A percentile compares a stretch with the other conserved stretches of the same genome.
Conservation (phyloP, 2,329 filamentous ascomycete species). For the Botrytis fabae region DNA sequence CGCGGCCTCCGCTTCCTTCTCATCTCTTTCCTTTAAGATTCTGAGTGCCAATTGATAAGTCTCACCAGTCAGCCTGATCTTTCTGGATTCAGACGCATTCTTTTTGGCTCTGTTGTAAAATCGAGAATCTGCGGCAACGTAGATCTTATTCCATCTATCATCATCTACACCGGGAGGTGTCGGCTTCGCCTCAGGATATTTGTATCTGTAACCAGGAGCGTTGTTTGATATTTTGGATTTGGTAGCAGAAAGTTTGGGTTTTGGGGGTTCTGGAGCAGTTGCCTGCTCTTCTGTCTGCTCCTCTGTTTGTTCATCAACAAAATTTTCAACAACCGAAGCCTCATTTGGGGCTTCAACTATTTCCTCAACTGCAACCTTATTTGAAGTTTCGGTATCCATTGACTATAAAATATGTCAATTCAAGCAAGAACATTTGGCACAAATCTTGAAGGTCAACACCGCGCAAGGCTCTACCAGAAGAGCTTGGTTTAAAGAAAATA, state of each 20-base stretch:
- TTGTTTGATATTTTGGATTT: constrained; percentile 27
- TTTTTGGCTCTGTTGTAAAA: constrained; percentile 39
- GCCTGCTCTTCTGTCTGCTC: background rate
- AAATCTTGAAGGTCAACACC: background rate
- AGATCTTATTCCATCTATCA: constrained; percentile 39
- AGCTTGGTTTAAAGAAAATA: background rate
- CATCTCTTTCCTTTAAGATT: constrained; percentile 35
- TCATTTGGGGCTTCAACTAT: background rate
- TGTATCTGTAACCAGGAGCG: constrained; percentile 37
- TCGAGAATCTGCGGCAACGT: constrained; percentile 39
- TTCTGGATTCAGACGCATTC: constrained; percentile 34
- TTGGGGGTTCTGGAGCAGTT: background rate
- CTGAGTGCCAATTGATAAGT: constrained; percentile 34
- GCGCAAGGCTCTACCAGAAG: constrained; percentile 14
- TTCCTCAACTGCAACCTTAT: background rate
- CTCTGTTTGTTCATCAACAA: background rate
- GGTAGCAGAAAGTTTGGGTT: background rate
- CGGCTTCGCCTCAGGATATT: constrained; percentile 39
- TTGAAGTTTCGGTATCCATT: background rate
- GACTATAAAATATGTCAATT: constrained; percentile 9
- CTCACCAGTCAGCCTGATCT: constrained; percentile 32
- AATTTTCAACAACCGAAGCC: background rate
- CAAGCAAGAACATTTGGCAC: background rate
- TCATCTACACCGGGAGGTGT: constrained; percentile 38
- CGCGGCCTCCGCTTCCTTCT: constrained; percentile 31